Evolutionary conservation across 116 monocot genomes (phyloP), one percentile per base, ranked within the genome.

Genomic region (Posidonia oceanica): DNA sequence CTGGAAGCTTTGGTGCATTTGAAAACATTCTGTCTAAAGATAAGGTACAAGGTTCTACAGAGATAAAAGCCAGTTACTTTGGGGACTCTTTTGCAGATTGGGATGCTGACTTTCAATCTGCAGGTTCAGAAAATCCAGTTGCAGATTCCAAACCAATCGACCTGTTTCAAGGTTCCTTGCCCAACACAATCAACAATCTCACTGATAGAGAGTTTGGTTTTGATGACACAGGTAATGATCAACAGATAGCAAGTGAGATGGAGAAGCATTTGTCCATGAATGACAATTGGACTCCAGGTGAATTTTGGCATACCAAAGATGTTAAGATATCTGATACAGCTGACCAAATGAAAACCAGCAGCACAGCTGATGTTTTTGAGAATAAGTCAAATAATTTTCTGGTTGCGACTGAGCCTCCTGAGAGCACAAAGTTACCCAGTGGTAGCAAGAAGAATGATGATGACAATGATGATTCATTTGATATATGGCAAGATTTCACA

Each of bases 91-190:
- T 86, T 71, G 72, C 83, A 72, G 79, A 67, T 74, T 94, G 91
- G 94, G 81, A 91, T 0, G 83, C 77, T n/a, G 87, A 82, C 5
- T 94, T 94, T 72, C 87, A 74, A 60, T 75, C 86, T 73, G 87
- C 83, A 54, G 62, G 37, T 71, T 73, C 74, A 62, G 69, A 63
- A 56, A 48, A 51, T 58, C 61, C 38, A 67, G 54, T 64, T 53
- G 16, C 23, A 60, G 68, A 72, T 29, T 54, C 77, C 20, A 62
- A 66, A 59, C 6, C 73, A 68, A 17, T n/a, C 66, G 81, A 83
- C 48, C 57, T 69, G 14, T 77, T 80, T 59, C 76, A 76, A 36
- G 71, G 41, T 74, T 18, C 38, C 29, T 36, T 54, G 38, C 37
- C 69, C 39, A 54, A 20, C 55, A 37, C 58, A 38, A 16, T 55